A percentile compares a stretch with the other conserved stretches of the same genome.
These are phyloP conservation scores for Rosa rugosa DNA, from an alignment of 306 rosid genomes.

Conservation along the genomic window DNA sequence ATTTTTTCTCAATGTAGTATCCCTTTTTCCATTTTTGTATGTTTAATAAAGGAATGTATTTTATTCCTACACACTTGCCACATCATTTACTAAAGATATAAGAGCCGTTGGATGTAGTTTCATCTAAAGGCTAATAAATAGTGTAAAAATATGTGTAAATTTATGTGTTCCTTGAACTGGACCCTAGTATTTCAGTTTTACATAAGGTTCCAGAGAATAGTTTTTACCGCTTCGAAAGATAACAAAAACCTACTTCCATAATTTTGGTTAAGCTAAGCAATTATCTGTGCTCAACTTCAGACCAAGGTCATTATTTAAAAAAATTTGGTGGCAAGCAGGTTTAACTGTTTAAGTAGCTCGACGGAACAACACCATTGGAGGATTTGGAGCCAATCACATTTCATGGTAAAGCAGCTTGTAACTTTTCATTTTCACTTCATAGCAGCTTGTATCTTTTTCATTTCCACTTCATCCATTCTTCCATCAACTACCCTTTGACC, in stretches of 20 bases:
- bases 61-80: too few relatives aligned
- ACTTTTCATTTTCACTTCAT: background rate
- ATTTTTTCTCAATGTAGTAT: too few relatives aligned
- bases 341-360: constrained; percentile 9
- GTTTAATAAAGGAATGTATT: too few relatives aligned
- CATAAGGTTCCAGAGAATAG: background rate
- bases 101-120: too few relatives aligned
- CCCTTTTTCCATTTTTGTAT: too few relatives aligned
- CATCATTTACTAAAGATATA: too few relatives aligned
- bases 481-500: constrained; percentile 30
- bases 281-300: background rate
- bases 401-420: constrained; percentile 5
- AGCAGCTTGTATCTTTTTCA: background rate
- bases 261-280: background rate
- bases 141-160: too few relatives aligned
- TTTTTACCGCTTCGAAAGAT: background rate
- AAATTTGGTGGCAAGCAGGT: constrained; percentile 14
- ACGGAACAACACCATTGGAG: constrained; percentile 9
- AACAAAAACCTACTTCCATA: background rate
- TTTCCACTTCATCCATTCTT: constrained; percentile 4
- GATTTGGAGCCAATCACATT: constrained; percentile 9
- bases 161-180: too few relatives aligned
- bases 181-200: background rate
- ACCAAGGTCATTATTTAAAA: background rate
- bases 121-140: too few relatives aligned